These are phyloP conservation scores for Phenoliferia sp. DNA, from an alignment of 1,284 basidiomycete species.

Conservation along the genomic window DNA sequence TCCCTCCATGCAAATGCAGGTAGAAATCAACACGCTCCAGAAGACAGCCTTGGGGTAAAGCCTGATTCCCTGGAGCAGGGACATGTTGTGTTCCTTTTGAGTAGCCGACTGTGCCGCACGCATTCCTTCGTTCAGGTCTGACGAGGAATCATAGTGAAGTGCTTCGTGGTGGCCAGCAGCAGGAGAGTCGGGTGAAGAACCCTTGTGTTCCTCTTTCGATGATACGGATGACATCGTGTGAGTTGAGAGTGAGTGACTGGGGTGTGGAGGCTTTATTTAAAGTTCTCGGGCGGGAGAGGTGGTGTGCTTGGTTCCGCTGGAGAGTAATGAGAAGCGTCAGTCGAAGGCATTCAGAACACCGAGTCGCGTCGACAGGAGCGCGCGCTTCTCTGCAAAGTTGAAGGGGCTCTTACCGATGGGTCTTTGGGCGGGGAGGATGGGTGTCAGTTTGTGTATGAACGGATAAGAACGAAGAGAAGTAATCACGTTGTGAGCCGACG, in stretches of 20 bases:
- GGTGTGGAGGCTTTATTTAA: neutral
- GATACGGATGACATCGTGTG: neutral
- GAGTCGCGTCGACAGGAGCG: neutral
- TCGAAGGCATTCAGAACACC: neutral
- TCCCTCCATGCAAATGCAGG: conserved; percentile 49
- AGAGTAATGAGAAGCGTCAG: neutral
- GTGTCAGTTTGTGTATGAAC: neutral
- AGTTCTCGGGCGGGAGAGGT: neutral
- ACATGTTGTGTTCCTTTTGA: conserved; percentile 8
- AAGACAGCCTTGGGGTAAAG: conserved; percentile 47
- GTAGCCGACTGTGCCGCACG: neutral
- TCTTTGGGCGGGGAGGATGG: neutral
- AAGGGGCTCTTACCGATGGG: neutral
- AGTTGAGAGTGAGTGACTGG: neutral
- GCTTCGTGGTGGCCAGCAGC: neutral
- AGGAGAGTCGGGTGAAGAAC: neutral
- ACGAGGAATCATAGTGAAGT: neutral
- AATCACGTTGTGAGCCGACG: neutral
- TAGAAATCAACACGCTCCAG: conserved; percentile 41
- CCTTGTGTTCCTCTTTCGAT: neutral
- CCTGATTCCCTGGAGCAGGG: conserved; percentile 41
- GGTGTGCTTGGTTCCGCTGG: neutral
- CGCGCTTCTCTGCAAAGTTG: too few species aligned
- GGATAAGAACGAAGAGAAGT: neutral
- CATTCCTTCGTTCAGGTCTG: neutral